These are phyloP conservation scores for Geopyxis carbonaria DNA, from an alignment of 495 filamentous ascomycete genomes.

Conservation along the genomic window DNA sequence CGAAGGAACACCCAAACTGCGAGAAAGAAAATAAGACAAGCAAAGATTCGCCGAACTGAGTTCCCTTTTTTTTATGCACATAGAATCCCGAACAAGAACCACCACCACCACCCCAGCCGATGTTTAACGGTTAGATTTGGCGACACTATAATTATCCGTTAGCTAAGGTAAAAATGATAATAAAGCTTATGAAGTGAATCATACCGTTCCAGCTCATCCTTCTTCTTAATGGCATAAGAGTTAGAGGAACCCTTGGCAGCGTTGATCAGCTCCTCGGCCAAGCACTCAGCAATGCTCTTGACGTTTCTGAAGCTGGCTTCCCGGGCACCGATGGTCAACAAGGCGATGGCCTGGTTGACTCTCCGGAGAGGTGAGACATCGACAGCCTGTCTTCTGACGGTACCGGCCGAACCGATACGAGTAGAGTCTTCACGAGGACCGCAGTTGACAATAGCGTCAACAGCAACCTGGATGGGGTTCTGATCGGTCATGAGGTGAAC, in stretches of 20 bases:
- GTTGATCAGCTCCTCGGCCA: conserved; percentile 99
- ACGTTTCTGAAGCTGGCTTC: conserved; percentile 98
- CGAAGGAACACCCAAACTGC: conserved; percentile 4
- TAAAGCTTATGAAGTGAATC: neutral
- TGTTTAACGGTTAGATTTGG: conserved; percentile 99
- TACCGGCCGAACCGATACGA: conserved; percentile 97
- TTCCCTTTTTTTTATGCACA: conserved; percentile 19
- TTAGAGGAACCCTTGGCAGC: conserved; percentile 99
- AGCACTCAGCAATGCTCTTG: conserved; percentile 95
- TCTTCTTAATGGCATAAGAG: conserved; percentile 99
- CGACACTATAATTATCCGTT: conserved; percentile 43
- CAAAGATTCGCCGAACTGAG: conserved; percentile 9
- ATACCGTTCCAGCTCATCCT: conserved; percentile 91
- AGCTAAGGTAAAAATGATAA: conserved; percentile 4
- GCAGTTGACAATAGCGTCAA: conserved; percentile 99
- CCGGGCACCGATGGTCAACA: conserved; percentile 91
- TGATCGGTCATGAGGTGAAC: conserved; percentile 99
- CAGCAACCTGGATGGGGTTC: conserved; percentile 98
- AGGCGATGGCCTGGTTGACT: conserved; percentile 98
- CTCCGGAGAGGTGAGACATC: conserved; percentile 98
- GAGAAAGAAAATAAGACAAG: conserved; percentile 8
- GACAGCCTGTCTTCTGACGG: conserved; percentile 98
- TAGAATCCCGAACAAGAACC: conserved; percentile 18
- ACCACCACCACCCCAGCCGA: conserved; percentile 23
- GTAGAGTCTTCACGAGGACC: conserved; percentile 98